phyloP scores from a whole-genome alignment of 495 filamentous ascomycete genomes.

The Filosporella fistucella region DNA sequence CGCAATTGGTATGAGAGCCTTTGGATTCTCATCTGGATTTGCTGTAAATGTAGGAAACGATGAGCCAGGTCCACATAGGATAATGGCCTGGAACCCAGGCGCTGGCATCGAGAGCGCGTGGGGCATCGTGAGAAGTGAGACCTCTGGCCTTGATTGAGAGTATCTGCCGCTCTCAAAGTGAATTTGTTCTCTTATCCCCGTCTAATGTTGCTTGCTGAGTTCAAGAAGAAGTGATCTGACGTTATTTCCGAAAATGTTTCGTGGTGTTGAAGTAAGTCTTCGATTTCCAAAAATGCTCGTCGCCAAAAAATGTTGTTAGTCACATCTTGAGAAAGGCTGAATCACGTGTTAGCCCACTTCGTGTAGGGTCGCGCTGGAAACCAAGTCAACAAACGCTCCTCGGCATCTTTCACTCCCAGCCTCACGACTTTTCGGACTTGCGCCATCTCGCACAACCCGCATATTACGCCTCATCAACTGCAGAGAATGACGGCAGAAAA shows the following conservation, averaged over 20 bases:
- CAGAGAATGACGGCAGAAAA: constrained; percentile 5
- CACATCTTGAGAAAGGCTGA: too few relatives aligned
- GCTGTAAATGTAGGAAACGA: constrained; percentile 90
- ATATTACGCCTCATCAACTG: neutral
- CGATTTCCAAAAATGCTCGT: neutral
- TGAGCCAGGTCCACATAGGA: constrained; percentile 87
- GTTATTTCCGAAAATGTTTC: too few relatives aligned
- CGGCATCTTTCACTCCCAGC: constrained; percentile 16
- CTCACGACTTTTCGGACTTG: constrained; percentile 13
- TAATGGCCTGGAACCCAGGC: constrained; percentile 86
- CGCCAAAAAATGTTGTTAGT: too few relatives aligned
- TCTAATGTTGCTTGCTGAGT: neutral
- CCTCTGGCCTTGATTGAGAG: too few relatives aligned
- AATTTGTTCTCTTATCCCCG: too few relatives aligned
- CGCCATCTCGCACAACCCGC: constrained; percentile 12
- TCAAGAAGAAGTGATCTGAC: too few relatives aligned
- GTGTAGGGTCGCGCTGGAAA: constrained; percentile 10
- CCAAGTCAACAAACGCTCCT: constrained; percentile 18
- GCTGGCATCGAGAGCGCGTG: constrained; percentile 64
- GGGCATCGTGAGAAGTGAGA: constrained; percentile 51
- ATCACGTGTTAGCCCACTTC: constrained; percentile 2
- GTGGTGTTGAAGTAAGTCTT: too few relatives aligned
- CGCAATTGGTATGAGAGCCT: constrained; percentile 85
- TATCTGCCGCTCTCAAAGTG: too few relatives aligned
- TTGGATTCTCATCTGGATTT: constrained; percentile 83